A percentile compares a stretch with the other conserved stretches of the same genome.
Evolutionary conservation across 768 basidiomycete species (phyloP).

Genomic region (Russula lepida): DNA sequence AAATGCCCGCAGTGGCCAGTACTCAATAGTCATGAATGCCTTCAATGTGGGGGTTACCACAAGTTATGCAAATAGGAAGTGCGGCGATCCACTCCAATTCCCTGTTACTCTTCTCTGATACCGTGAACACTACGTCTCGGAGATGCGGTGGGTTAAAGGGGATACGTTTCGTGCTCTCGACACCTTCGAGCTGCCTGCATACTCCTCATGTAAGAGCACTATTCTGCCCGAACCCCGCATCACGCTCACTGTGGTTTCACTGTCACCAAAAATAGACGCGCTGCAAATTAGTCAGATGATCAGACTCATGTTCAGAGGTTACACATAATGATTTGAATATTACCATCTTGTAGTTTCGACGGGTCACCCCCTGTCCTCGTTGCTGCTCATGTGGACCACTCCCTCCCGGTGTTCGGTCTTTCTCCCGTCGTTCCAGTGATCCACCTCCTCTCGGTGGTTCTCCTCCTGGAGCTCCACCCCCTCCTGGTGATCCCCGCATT

Average conservation of each 20-base stretch:
- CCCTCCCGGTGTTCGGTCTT: neutral
- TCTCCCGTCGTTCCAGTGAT: neutral
- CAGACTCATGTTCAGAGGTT: neutral
- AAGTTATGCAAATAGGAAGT: no score
- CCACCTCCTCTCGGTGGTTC: neutral
- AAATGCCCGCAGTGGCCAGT: no score
- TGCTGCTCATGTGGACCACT: no score
- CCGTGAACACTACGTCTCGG: no score
- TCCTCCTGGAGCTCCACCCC: neutral
- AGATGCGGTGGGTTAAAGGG: no score
- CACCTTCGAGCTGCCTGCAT: neutral
- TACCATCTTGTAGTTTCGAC: neutral
- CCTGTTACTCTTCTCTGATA: no score
- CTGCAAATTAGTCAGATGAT: neutral
- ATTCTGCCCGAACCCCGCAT: neutral
- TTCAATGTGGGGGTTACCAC: no score
- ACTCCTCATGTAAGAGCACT: neutral
- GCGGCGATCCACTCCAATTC: no score
- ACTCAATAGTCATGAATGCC: no score
- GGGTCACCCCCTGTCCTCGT: neutral
- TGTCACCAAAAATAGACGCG: neutral
- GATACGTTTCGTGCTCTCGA: neutral
- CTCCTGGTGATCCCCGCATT: neutral
- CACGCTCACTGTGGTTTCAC: neutral
- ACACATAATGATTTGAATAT: neutral